Base-by-base conservation (phyloP, 441 rosid species). In the Erodium trifolium region DNA sequence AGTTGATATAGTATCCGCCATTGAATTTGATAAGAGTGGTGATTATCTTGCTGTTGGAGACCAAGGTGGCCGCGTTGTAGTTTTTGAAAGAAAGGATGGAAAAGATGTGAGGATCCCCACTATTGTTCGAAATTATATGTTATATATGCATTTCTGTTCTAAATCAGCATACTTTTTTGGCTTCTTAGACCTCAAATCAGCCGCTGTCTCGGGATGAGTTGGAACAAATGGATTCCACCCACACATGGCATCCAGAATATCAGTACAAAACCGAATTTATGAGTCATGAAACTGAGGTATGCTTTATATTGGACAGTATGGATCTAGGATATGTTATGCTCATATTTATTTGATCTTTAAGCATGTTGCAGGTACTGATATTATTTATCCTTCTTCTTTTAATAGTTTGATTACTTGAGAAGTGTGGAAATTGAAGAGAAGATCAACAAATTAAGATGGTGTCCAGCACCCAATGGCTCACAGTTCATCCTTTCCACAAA, bases 391-490 rank as follows among this genome's bases (percentile, higher is more conserved):
- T 45, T 31, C 72, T 74, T 59, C 27, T 23, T 23, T 34, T 9
- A 57, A 13, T 72, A 88, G 94, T 88, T 88, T 51, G 94, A 88
- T 77, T 86, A 82, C 77, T 72, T 88, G 84, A 85, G 84, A 79
- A 88, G 94, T 70, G 60, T 86, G 80, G 94, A 88, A 78, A 85
- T 88, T 68, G 94, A 86, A 73, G 94, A 88, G 83, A 88, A 85
- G 80, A 80, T 88, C 69, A 88, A 86, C 68, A 79, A 67, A 70
- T 53, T 86, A 31, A 85, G 78, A 76, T 88, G 91, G 94, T 84
- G 88, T 77, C 69, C 83, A 11, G 68, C 84, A 10, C 77, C 81
- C 68, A 84, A 77, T 70, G 83, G 81, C 64, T 81, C 87, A 2
- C 69, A 78, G 67, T 80, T 85, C 76, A 74, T 88, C 67, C 91